These are phyloP conservation scores for Cystobasidium tubakii DNA, from an alignment of 768 basidiomycete species.

Conservation along the genomic window DNA sequence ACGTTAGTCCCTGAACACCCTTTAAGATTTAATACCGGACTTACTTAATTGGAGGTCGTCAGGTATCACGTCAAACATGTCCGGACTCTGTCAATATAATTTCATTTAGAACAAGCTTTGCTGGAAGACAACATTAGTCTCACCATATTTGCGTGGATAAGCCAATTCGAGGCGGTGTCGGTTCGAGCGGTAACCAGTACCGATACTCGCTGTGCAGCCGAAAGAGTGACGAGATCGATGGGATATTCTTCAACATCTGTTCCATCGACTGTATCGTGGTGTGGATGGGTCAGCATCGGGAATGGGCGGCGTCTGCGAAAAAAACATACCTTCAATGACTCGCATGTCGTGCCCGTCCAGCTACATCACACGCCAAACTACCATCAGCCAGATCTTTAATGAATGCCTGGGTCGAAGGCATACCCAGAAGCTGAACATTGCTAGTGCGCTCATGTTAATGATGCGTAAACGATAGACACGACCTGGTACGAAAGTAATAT, in stretches of 20 bases:
- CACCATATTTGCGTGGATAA: slow-evolving; percentile 85
- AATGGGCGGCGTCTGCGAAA: too few relatives aligned
- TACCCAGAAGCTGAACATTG: slow-evolving; percentile 24
- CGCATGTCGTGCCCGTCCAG: slow-evolving; percentile 52
- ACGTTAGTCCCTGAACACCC: background rate
- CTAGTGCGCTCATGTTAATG: slow-evolving; percentile 64
- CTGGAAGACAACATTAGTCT: background rate
- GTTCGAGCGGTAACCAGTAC: slow-evolving; percentile 85
- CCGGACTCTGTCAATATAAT: too few relatives aligned
- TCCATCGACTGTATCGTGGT: slow-evolving; percentile 43
- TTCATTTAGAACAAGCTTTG: too few relatives aligned
- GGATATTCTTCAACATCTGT: slow-evolving; percentile 67
- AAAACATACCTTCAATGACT: slow-evolving; percentile 49
- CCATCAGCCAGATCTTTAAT: slow-evolving; percentile 46
- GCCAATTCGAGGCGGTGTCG: slow-evolving; percentile 76
- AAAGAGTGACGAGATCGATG: slow-evolving; percentile 65
- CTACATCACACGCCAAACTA: slow-evolving; percentile 45
- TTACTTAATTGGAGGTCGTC: slow-evolving; percentile 60
- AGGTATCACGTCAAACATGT: slow-evolving; percentile 83
- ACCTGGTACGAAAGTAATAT: slow-evolving; percentile 73
- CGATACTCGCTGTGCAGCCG: slow-evolving; percentile 89
- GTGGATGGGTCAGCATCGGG: background rate
- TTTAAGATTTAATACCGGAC: background rate
- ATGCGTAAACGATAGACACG: slow-evolving; percentile 85
- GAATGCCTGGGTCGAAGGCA: background rate